Conservation (phyloP, 345 rosid genomes). For the Eucalyptus camaldulensis region DNA sequence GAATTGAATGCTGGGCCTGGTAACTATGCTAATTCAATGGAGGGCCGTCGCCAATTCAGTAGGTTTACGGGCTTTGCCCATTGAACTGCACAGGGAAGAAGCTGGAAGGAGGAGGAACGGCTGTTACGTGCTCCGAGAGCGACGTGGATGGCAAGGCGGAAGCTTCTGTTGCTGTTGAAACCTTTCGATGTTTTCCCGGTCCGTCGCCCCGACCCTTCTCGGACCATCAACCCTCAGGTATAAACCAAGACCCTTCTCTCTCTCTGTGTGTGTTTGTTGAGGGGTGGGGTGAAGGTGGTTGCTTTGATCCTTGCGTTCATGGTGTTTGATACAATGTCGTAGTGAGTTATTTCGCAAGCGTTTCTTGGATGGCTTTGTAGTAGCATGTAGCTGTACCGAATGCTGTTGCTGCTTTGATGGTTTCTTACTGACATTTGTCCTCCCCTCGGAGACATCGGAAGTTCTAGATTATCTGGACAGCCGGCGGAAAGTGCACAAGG, state of each 20-base stretch:
- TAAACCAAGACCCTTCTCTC: neutral
- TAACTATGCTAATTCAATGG: neutral
- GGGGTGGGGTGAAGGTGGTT: neutral
- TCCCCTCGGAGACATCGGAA: conserved; percentile 10
- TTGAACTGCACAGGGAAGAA: neutral
- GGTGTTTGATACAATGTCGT: neutral
- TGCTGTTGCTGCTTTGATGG: neutral
- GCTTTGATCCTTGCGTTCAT: neutral
- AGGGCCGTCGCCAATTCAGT: neutral
- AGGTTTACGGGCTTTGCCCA: neutral
- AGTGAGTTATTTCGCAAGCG: neutral
- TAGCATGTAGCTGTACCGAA: neutral
- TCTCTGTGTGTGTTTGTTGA: neutral
- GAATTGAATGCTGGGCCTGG: neutral
- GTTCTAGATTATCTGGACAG: conserved; percentile 44
- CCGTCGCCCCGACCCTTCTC: conserved; percentile 15
- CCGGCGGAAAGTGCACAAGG: conserved; percentile 61
- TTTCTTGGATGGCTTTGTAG: neutral
- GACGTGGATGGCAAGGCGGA: neutral
- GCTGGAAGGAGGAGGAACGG: neutral
- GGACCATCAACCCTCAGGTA: conserved; percentile 41
- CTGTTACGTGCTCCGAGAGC: neutral
- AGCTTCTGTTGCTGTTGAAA: conserved; percentile 63
- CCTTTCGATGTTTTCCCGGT: conserved; percentile 59
- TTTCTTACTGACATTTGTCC: neutral